Evolutionary conservation across 2,329 filamentous ascomycete species (phyloP), one percentile per base, ranked within the genome.

Genomic region (Alternaria brassicae): DNA sequence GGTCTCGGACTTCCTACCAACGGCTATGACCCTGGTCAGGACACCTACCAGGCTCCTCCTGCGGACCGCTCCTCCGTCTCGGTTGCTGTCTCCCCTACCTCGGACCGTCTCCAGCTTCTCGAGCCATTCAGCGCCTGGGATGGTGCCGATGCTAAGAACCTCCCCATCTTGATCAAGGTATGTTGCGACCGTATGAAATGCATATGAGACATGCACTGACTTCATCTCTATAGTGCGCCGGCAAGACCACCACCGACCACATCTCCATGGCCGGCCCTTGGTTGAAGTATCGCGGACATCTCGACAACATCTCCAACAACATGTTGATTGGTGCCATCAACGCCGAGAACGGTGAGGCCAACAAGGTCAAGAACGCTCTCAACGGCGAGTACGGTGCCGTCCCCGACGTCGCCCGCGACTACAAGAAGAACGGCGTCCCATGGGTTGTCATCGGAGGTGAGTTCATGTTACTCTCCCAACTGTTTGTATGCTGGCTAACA

Each of bases 251-350:
- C 67, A 97, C 93, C 66, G 93, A 97, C 78, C 93, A 97, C 84
- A 97, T 97, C 82, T 97, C 93, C 63, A 96, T 96, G 92, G 93
- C 93, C 70, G 93, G 93, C 69, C 93, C 93, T 63, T 97, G 93
- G 93, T 85, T 98, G 80, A 97, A 97, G 87, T 98, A 97, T 88
- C 92, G 94, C 87, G 94, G 94, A 65, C 94, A 98, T 80, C 86
- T 98, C 75, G 94, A 97, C 88, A 98, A 98, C 88, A 97, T 98
- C 84, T 97, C 93, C 78, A 97, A 98, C 89, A 98, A 98, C 88
- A 96, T 97, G 92, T 83, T 98, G 80, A 97, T 98, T 73, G 94
- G 94, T 84, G 95, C 95, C 75, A 92, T 93, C 83, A 99, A 97
- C 84, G 89, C 90, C 74, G 93, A 91, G 77, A 99, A 98, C 82